phyloP scores from a whole-genome alignment of 805 yeast genomes.

The Candida sithepensis region DNA sequence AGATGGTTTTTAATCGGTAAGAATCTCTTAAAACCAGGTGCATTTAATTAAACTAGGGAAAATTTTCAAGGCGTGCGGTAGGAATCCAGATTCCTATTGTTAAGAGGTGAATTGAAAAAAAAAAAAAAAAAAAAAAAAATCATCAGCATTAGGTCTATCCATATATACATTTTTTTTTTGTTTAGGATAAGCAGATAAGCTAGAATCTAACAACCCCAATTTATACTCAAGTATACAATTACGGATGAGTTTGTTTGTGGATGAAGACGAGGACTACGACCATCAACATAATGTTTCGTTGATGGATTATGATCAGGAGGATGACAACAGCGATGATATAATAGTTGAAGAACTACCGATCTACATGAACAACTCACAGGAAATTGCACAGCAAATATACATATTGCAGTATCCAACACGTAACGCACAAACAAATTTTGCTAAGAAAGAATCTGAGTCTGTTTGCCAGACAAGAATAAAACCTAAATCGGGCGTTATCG shows the following conservation, averaged over 20 bases:
- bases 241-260: conserved; percentile 29
- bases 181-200: background rate
- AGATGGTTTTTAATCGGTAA: too few species aligned
- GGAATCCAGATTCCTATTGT: conserved; percentile 10
- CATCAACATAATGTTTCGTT: background rate
- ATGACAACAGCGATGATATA: conserved; percentile 50
- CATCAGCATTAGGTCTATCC: too few species aligned
- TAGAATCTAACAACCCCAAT: background rate
- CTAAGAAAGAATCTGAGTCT: conserved; percentile 23
- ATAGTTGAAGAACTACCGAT: conserved; percentile 61
- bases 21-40: background rate
- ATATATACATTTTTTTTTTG: background rate
- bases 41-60: background rate
- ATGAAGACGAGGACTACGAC: conserved; percentile 29
- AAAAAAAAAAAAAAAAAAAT: conserved; percentile 4
- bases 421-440: conserved; percentile 32
- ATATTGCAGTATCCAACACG: conserved; percentile 24
- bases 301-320: conserved; percentile 20
- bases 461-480: conserved; percentile 49
- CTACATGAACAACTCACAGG: conserved; percentile 7
- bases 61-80: background rate
- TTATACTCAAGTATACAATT: background rate
- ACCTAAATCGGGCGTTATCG: conserved; percentile 58
- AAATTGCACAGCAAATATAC: conserved; percentile 2
- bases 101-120: conserved; percentile 2